phyloP scores from a whole-genome alignment of 208 protist genomes.

The Trypanosoma mega region DNA sequence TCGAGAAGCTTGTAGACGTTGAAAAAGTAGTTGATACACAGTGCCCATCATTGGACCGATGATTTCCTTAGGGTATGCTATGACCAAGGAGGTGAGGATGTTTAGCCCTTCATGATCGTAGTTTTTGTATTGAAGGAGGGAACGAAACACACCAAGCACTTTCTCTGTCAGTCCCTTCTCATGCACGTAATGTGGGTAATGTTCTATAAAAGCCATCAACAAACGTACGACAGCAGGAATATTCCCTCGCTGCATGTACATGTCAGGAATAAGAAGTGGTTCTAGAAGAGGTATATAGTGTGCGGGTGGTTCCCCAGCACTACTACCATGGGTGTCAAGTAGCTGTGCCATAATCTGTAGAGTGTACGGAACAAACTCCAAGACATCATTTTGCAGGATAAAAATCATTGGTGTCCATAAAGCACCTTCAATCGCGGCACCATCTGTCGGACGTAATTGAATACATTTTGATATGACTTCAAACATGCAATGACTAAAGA shows the following conservation, averaged over 20 bases:
- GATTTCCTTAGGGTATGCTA: conserved; percentile 63
- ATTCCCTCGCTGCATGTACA: conserved; percentile 68
- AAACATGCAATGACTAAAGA: conserved; percentile 97
- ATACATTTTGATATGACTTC: conserved; percentile 94
- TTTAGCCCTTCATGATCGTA: conserved; percentile 91
- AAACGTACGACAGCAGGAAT: conserved; percentile 84
- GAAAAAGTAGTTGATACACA: conserved; percentile 71
- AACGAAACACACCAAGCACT: conserved; percentile 56
- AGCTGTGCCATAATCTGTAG: conserved; percentile 96
- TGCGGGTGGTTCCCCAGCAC: conserved; percentile 34
- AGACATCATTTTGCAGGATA: conserved; percentile 90
- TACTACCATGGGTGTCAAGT: conserved; percentile 70
- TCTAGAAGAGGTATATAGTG: conserved; percentile 58
- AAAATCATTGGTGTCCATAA: conserved; percentile 86
- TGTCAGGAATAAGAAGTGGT: conserved; percentile 58
- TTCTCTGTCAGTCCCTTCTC: conserved; percentile 50
- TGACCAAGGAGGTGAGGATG: conserved; percentile 80
- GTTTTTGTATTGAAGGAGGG: conserved; percentile 77
- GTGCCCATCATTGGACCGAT: conserved; percentile 54
- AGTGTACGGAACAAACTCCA: conserved; percentile 96
- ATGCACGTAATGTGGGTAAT: conserved; percentile 73
- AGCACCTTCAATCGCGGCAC: conserved; percentile 65
- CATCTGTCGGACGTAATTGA: conserved; percentile 44
- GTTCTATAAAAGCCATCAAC: conserved; percentile 70
- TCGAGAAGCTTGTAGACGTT: conserved; percentile 55